Percentiles rank a stretch among this genome's conserved stretches.
Evolutionary conservation across 257 asterid genomes (phyloP).

Genomic region (Penstemon barbatus): DNA sequence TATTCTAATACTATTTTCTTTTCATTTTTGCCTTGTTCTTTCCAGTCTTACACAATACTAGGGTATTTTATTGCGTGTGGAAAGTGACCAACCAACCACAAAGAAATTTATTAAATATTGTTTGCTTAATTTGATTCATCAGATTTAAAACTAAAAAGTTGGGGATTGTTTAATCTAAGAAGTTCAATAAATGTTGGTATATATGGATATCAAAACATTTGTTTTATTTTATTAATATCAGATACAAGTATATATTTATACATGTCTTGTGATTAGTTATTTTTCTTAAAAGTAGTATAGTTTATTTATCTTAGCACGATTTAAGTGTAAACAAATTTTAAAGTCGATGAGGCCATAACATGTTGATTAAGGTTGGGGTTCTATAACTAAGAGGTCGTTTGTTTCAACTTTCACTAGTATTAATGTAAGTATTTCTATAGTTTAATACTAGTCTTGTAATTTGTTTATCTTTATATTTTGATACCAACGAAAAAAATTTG

Average conservation of each 20-base stretch:
- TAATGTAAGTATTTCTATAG: no score
- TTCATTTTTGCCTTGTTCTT: neutral
- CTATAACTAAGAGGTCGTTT: no score
- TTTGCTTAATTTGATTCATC: constrained; percentile 5
- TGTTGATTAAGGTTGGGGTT: no score
- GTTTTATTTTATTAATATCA: no score
- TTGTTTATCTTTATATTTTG: no score
- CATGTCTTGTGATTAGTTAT: neutral
- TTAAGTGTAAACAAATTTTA: neutral
- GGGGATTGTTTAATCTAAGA: neutral
- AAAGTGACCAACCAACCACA: constrained; percentile 9
- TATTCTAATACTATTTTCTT: neutral
- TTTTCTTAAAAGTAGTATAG: no score
- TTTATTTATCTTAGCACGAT: neutral
- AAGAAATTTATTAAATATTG: neutral
- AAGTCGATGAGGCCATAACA: no score
- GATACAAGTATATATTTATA: neutral
- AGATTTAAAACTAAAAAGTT: neutral
- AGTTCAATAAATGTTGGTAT: neutral
- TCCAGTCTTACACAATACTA: neutral
- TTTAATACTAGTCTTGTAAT: no score
- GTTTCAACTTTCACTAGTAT: no score
- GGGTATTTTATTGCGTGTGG: neutral
- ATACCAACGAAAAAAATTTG: no score
- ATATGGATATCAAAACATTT: neutral